Evolutionary conservation across 2,329 filamentous ascomycete species (phyloP), one percentile per base, ranked within the genome.

Genomic region (Ascochyta koolunga): DNA sequence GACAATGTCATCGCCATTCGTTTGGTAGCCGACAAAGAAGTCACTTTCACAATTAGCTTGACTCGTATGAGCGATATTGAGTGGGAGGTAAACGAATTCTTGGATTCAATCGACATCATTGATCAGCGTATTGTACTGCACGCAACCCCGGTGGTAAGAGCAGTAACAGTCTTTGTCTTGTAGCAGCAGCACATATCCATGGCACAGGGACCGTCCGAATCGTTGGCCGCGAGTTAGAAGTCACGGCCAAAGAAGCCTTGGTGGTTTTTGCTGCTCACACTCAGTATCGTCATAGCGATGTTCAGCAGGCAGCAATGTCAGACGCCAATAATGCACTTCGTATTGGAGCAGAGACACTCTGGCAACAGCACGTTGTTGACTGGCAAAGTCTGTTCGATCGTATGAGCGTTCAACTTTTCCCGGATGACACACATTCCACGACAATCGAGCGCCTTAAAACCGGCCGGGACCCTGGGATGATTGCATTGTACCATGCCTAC

Each of bases 51-150:
- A 2, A 61, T 75, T 4, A 70, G 73, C 50, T 60, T 75, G 9
- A 66, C 76, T 36, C 73, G 77, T 4, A 66, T 76, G 50, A 76
- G 77, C 44, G 76, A 79, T 49, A 58, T 75, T 11, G 76, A 78
- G 43, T 77, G 72, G 60, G 78, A 79, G 58, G 76, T 75, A 2
- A 77, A 78, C 54, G 77, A 79, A 54, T 79, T 77, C 51, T 62
- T 78, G 18, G 76, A 78, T 55, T 73, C 73, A 15, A 51, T 78
- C 59, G n/a, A 64, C 54, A 41, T 58, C 71, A 72, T 39, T 3
- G 50, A 55, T 22, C 15, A 18, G 3, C 40, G 27, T 3, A 45
- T 60, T 15, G 39, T 58, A n/a, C 35, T 60, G 2, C 43, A 60
- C 16, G 58, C 58, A 25, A 60, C 58, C 51, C 58, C 10, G 58